Evolutionary conservation across 305 asterid genomes (phyloP).

Genomic region (Plantago rigida): DNA sequence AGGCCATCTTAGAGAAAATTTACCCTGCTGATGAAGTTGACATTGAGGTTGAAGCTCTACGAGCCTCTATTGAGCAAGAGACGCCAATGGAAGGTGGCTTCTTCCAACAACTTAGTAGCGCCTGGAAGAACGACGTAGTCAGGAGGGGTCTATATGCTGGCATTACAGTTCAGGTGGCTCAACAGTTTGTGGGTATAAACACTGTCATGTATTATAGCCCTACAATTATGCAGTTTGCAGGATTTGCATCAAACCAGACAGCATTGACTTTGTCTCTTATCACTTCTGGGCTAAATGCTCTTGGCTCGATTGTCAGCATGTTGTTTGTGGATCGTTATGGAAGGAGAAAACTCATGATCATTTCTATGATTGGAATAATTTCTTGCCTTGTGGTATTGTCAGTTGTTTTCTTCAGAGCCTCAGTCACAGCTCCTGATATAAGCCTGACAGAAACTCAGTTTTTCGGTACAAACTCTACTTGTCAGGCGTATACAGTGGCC

Average conservation of each 20-base stretch:
- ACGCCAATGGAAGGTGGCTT: constrained; percentile 31
- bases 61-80: constrained; percentile 42
- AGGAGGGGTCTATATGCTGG: constrained; percentile 59
- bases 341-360: constrained; percentile 54
- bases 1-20: constrained; percentile 41
- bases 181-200: constrained; percentile 70
- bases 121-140: constrained; percentile 41
- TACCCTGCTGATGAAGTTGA: constrained; percentile 50
- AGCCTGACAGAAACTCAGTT: constrained; percentile 31
- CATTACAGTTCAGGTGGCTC: constrained; percentile 58
- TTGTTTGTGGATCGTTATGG: constrained; percentile 56
- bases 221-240: constrained; percentile 64
- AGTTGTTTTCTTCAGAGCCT: constrained; percentile 39
- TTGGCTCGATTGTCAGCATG: constrained; percentile 59
- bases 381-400: constrained; percentile 44
- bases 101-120: constrained; percentile 32
- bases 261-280: constrained; percentile 57
- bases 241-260: constrained; percentile 55
- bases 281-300: constrained; percentile 55
- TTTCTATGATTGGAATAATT: constrained; percentile 58
- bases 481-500: constrained; percentile 33
- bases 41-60: constrained; percentile 37
- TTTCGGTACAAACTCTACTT: constrained; percentile 52
- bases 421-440: constrained; percentile 42
- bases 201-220: constrained; percentile 75